These are phyloP conservation scores for Nemania sp. DNA, from an alignment of 2,329 filamentous ascomycete genomes.

Conservation along the genomic window DNA sequence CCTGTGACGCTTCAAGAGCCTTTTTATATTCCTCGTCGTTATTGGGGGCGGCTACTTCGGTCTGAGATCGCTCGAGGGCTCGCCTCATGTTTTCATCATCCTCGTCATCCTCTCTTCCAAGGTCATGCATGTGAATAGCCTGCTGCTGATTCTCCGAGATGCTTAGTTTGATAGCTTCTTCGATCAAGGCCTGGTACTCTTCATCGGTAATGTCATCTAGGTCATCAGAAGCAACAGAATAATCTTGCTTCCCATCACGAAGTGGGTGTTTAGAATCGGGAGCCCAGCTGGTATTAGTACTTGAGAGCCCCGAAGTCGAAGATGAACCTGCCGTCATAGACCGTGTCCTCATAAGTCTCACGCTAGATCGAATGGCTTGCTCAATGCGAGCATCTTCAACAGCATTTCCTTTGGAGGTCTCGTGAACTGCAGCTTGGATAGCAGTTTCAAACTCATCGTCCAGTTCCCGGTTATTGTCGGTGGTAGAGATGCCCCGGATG, in stretches of 20 bases:
- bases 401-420: slow-evolving; percentile 76
- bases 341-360: slow-evolving; percentile 64
- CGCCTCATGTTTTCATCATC: slow-evolving; percentile 43
- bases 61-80: slow-evolving; percentile 45
- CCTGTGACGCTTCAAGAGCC: slow-evolving; percentile 57
- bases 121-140: slow-evolving; percentile 42
- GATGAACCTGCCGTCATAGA: slow-evolving; percentile 45
- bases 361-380: slow-evolving; percentile 77
- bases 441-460: slow-evolving; percentile 76
- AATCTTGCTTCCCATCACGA: slow-evolving; percentile 26
- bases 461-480: slow-evolving; percentile 48
- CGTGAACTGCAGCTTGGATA: slow-evolving; percentile 75
- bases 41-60: slow-evolving; percentile 40
- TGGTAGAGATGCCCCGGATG: slow-evolving; percentile 34
- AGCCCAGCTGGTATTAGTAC: slow-evolving; percentile 31
- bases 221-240: slow-evolving; percentile 49
- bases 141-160: slow-evolving; percentile 51
- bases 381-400: slow-evolving; percentile 79
- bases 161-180: slow-evolving; percentile 67
- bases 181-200: slow-evolving; percentile 68
- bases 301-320: slow-evolving; percentile 36
- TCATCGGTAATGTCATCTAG: slow-evolving; percentile 64
- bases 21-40: slow-evolving; percentile 56
- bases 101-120: slow-evolving; percentile 39
- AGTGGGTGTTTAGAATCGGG: slow-evolving; percentile 42